A percentile compares a stretch with the other conserved stretches of the same genome.
Conservation (phyloP, 306 rosid genomes). For the Casuarina equisetifolia region DNA sequence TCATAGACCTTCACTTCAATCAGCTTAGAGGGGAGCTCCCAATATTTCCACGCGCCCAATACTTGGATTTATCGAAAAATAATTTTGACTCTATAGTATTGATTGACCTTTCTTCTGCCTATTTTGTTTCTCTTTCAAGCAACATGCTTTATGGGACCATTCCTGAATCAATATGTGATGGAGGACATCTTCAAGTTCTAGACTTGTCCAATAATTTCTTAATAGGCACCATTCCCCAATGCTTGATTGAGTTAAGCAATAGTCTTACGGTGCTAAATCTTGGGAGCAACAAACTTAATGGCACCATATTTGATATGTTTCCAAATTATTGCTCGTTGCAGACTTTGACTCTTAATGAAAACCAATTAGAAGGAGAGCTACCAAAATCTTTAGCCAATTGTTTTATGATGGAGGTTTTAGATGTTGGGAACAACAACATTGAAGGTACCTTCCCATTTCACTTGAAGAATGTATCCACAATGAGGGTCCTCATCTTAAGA, state of each 20-base stretch:
- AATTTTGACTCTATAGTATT: slow-evolving; percentile 34
- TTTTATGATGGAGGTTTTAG: too few relatives aligned
- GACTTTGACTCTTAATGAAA: slow-evolving; percentile 33
- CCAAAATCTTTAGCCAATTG: too few relatives aligned
- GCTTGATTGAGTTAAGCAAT: slow-evolving; percentile 3
- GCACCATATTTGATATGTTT: slow-evolving; percentile 27
- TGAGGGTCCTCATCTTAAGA: slow-evolving; percentile 19
- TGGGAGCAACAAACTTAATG: slow-evolving; percentile 17
- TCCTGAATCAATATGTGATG: too few relatives aligned
- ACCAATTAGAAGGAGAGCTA: background rate
- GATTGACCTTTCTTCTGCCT: rapidly evolving
- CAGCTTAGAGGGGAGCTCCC: slow-evolving; percentile 36
- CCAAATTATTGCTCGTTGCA: background rate
- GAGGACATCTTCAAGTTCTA: too few relatives aligned
- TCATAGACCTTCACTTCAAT: slow-evolving; percentile 11
- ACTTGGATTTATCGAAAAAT: slow-evolving; percentile 42
- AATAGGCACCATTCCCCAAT: slow-evolving; percentile 35
- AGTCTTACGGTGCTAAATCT: slow-evolving; percentile 25
- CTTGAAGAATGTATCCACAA: too few relatives aligned
- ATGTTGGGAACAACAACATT: too few relatives aligned
- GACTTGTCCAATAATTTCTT: too few relatives aligned
- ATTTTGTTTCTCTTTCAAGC: background rate
- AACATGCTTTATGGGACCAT: background rate
- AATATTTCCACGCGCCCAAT: background rate
- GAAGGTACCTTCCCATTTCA: too few relatives aligned